Conservation (phyloP, 2,329 filamentous ascomycete genomes). For the Huntiella moniliformis region DNA sequence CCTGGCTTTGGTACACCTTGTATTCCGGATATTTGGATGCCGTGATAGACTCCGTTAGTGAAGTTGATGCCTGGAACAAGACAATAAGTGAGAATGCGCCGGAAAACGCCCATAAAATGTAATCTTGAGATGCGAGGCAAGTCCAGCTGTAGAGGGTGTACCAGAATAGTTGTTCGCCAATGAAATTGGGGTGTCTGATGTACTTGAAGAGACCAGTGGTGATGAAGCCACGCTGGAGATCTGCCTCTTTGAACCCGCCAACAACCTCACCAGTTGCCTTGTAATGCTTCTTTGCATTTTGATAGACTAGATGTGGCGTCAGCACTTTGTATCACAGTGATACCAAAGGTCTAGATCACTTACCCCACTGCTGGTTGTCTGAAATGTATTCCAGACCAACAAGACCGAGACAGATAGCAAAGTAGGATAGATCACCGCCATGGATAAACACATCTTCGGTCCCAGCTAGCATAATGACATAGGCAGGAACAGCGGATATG, state of each 20-base stretch:
- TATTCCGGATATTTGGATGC: conserved; percentile 78
- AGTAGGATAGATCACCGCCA: conserved; percentile 28
- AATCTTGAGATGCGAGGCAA: conserved; percentile 50
- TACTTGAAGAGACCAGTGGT: conserved; percentile 71
- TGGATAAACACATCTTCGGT: conserved; percentile 36
- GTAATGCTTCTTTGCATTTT: conserved; percentile 63
- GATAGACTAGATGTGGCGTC: conserved; percentile 38
- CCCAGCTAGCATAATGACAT: conserved; percentile 58
- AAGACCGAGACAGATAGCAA: conserved; percentile 28
- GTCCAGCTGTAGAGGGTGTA: conserved; percentile 74
- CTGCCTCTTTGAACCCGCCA: conserved; percentile 42
- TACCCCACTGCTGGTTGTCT: conserved; percentile 85
- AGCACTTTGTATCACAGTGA: conserved; percentile 6
- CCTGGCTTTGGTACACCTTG: conserved; percentile 58
- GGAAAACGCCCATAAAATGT: conserved; percentile 60
- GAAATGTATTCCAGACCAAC: conserved; percentile 56
- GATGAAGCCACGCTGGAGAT: conserved; percentile 79
- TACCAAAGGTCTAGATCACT: conserved; percentile 14
- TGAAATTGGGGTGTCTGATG: conserved; percentile 87
- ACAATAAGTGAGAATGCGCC: conserved; percentile 53
- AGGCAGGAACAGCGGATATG: conserved; percentile 59
- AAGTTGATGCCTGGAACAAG: conserved; percentile 79
- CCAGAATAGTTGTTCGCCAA: conserved; percentile 84
- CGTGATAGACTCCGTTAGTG: conserved; percentile 69
- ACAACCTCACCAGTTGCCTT: conserved; percentile 53